A percentile compares a stretch with the other conserved stretches of the same genome.
Conservation (phyloP, 2,329 filamentous ascomycete genomes). For the Claviceps cyperi region DNA sequence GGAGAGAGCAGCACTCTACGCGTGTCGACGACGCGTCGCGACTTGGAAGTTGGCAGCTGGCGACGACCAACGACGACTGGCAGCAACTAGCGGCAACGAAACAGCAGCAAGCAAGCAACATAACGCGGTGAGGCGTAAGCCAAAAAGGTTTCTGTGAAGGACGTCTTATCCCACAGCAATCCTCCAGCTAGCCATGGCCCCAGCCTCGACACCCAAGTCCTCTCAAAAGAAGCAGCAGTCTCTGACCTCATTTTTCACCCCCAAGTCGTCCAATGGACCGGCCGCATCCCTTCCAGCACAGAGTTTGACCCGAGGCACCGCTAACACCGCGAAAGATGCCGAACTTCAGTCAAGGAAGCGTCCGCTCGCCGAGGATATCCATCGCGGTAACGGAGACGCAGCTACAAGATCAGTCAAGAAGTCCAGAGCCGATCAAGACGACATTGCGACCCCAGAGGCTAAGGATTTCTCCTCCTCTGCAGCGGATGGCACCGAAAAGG, state of each 20-base stretch:
- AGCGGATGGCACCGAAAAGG: constrained; percentile 1
- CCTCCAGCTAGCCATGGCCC: constrained; percentile 16
- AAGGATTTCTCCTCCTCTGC: constrained; percentile 19
- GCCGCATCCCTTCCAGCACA: constrained; percentile 22
- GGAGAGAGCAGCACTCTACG: background rate
- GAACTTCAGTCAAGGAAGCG: constrained; percentile 31
- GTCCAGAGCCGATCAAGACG: constrained; percentile 21
- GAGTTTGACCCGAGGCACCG: constrained; percentile 13
- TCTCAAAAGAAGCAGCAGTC: constrained; percentile 58
- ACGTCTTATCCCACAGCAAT: background rate
- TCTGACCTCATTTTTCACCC: constrained; percentile 74
- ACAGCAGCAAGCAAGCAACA: too few relatives aligned
- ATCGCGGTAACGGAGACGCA: constrained; percentile 27
- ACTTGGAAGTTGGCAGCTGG: too few relatives aligned
- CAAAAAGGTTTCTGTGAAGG: too few relatives aligned
- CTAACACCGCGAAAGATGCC: constrained; percentile 12
- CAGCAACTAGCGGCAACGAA: too few relatives aligned
- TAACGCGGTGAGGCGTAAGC: too few relatives aligned
- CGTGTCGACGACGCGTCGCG: background rate
- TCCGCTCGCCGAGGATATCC: constrained; percentile 32
- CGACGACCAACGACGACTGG: too few relatives aligned
- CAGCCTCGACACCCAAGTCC: constrained; percentile 11
- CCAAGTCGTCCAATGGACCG: constrained; percentile 37
- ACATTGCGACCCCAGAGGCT: constrained; percentile 16
- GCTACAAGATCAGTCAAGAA: constrained; percentile 29